Percentiles rank a stretch among this genome's conserved stretches.
These are phyloP conservation scores for Rubia peregrina DNA, from an alignment of 305 asterid species.

Conservation along the genomic window DNA sequence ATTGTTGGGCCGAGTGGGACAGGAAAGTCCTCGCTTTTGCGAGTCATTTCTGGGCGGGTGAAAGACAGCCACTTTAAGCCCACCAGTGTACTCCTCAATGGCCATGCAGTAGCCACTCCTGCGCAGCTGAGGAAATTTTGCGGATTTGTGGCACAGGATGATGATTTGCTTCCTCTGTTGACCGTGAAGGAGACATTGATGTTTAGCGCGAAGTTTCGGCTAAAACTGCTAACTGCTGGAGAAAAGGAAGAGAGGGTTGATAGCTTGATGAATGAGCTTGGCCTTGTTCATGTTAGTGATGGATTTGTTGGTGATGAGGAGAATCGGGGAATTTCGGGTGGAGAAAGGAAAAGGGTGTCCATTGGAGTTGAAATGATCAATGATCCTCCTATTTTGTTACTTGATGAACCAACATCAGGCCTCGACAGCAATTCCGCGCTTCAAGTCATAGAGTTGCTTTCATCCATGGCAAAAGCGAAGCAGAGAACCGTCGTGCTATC, in stretches of 20 bases:
- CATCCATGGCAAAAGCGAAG: slow-evolving; percentile 64
- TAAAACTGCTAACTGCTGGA: slow-evolving; percentile 33
- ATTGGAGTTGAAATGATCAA: slow-evolving; percentile 88
- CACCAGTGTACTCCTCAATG: slow-evolving; percentile 47
- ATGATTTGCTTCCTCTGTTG: slow-evolving; percentile 65
- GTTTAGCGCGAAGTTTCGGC: slow-evolving; percentile 65
- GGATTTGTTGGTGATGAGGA: slow-evolving; percentile 79
- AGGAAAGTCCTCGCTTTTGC: slow-evolving; percentile 66
- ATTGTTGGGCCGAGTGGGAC: slow-evolving; percentile 90
- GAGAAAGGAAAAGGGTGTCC: slow-evolving; percentile 76
- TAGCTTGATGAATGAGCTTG: slow-evolving; percentile 67
- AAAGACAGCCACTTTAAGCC: slow-evolving; percentile 43
- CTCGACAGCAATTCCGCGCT: slow-evolving; percentile 88
- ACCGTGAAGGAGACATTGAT: slow-evolving; percentile 70
- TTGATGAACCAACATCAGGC: slow-evolving; percentile 92
- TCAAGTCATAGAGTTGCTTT: slow-evolving; percentile 66
- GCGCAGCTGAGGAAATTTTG: slow-evolving; percentile 59
- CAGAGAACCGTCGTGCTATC: slow-evolving; percentile 58
- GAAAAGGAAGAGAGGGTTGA: slow-evolving; percentile 54
- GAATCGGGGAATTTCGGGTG: slow-evolving; percentile 79
- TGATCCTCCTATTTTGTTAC: slow-evolving; percentile 65
- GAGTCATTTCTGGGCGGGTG: slow-evolving; percentile 60
- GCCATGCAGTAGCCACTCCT: slow-evolving; percentile 33
- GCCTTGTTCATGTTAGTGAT: slow-evolving; percentile 58
- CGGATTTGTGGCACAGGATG: slow-evolving; percentile 86